Evolutionary conservation across 2,329 filamentous ascomycete genomes (phyloP).

Genomic region (Botrytis fabae): DNA sequence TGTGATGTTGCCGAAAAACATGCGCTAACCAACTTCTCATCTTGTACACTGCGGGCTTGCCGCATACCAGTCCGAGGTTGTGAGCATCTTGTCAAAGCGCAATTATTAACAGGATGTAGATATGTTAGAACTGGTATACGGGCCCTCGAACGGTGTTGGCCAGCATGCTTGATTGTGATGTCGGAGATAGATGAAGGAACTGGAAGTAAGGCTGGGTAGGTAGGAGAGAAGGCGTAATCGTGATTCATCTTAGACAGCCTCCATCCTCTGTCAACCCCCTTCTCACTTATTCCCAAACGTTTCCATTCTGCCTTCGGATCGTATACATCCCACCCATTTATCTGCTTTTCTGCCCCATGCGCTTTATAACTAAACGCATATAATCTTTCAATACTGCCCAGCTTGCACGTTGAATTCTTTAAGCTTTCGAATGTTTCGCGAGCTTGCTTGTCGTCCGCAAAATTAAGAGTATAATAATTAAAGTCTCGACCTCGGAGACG

Average conservation of each 20-base stretch:
- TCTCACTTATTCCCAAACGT: slow-evolving; percentile 82
- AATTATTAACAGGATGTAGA: slow-evolving; percentile 95
- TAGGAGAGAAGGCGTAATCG: slow-evolving; percentile 88
- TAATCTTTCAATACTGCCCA: slow-evolving; percentile 82
- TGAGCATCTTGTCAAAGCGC: slow-evolving; percentile 91
- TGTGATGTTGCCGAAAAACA: slow-evolving; percentile 71
- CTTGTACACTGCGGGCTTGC: slow-evolving; percentile 88
- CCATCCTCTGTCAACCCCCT: slow-evolving; percentile 67
- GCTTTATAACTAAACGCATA: slow-evolving; percentile 88
- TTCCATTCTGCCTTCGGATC: slow-evolving; percentile 82
- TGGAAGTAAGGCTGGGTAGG: slow-evolving; percentile 81
- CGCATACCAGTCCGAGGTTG: slow-evolving; percentile 87
- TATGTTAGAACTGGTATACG: slow-evolving; percentile 90
- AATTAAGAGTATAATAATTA: slow-evolving; percentile 89
- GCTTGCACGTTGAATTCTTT: slow-evolving; percentile 74
- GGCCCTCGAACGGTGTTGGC: slow-evolving; percentile 81
- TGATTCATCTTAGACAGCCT: slow-evolving; percentile 86
- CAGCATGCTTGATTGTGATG: slow-evolving; percentile 92
- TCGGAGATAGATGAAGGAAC: slow-evolving; percentile 93
- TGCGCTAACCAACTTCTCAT: slow-evolving; percentile 88
- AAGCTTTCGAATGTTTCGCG: slow-evolving; percentile 88
- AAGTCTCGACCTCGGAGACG: slow-evolving; percentile 91
- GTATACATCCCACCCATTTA: slow-evolving; percentile 83
- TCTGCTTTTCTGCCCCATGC: slow-evolving; percentile 67
- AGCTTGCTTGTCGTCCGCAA: slow-evolving; percentile 70